Conservation (phyloP, 768 basidiomycete genomes). For the Crassisporium funariophilum region DNA sequence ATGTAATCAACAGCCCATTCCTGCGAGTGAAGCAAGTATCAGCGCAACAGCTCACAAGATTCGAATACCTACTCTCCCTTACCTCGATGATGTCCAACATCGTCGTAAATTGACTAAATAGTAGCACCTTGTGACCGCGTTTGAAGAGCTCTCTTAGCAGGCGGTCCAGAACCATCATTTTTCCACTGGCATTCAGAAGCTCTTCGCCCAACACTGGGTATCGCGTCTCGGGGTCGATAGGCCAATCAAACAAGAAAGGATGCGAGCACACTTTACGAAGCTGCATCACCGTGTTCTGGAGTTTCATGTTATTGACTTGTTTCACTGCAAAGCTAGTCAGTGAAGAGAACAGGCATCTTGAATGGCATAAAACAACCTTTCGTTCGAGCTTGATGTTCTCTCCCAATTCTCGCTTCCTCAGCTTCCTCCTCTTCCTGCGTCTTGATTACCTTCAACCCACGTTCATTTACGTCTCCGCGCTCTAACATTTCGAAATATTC, state of each 20-base stretch:
- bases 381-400: slow-evolving; percentile 57
- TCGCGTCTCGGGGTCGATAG: slow-evolving; percentile 60
- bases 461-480: slow-evolving; percentile 43
- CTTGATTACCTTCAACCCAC: slow-evolving; percentile 31
- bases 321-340: slow-evolving; percentile 51
- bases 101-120: slow-evolving; percentile 93
- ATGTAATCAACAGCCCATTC: slow-evolving; percentile 91
- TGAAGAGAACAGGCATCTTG: not conserved
- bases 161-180: slow-evolving; percentile 96
- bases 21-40: slow-evolving; percentile 30
- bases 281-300: slow-evolving; percentile 97
- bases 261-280: slow-evolving; percentile 95
- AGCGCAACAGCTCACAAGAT: not conserved
- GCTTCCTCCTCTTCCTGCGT: slow-evolving; percentile 40
- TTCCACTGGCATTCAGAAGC: slow-evolving; percentile 85
- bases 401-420: slow-evolving; percentile 54
- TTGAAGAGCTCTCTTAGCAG: slow-evolving; percentile 81
- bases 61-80: slow-evolving; percentile 13
- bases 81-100: slow-evolving; percentile 97
- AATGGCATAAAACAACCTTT: slow-evolving; percentile 48
- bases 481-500: slow-evolving; percentile 67
- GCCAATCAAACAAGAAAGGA: slow-evolving; percentile 90
- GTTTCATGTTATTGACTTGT: slow-evolving; percentile 87
- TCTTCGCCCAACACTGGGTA: slow-evolving; percentile 73
- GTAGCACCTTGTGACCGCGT: slow-evolving; percentile 79